A percentile compares a stretch with the other conserved stretches of the same genome.
phyloP scores from a whole-genome alignment of 2,329 filamentous ascomycete species.

The Berkeleyomyces basicola region DNA sequence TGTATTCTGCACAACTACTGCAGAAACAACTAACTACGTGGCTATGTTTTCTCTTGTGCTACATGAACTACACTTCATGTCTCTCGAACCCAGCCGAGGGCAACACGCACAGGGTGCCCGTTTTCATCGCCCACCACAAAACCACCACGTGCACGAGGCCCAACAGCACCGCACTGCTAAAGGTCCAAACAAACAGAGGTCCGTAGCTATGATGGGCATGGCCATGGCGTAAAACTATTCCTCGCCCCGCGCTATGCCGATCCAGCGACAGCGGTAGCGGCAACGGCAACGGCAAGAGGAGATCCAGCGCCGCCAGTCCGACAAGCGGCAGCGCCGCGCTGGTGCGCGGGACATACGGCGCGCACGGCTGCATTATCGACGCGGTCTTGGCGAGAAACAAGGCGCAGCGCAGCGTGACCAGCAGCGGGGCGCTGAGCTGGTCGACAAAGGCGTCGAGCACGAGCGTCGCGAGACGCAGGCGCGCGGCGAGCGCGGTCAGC shows the following conservation, averaged over 20 bases:
- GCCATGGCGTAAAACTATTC: not conserved
- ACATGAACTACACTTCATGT: not conserved
- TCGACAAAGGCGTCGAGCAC: not conserved
- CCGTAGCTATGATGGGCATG: not conserved
- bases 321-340: constrained; percentile 52
- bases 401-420: constrained; percentile 31
- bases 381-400: constrained; percentile 55
- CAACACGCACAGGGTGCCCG: not conserved
- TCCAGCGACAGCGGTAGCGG: not conserved
- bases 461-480: not conserved
- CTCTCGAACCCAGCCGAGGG: not conserved
- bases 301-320: constrained; percentile 49
- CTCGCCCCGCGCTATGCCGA: not conserved
- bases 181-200: not conserved
- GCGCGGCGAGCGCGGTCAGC: not conserved
- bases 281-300: constrained; percentile 25
- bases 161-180: not conserved
- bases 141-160: not conserved
- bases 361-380: constrained; percentile 50
- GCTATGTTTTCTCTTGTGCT: too few species aligned
- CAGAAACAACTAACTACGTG: not conserved
- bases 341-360: constrained; percentile 50
- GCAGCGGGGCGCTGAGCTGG: not conserved
- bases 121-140: not conserved
- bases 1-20: not conserved